phyloP scores from a whole-genome alignment of 108 stramenopile species.

The Cyclotella kingstonii region DNA sequence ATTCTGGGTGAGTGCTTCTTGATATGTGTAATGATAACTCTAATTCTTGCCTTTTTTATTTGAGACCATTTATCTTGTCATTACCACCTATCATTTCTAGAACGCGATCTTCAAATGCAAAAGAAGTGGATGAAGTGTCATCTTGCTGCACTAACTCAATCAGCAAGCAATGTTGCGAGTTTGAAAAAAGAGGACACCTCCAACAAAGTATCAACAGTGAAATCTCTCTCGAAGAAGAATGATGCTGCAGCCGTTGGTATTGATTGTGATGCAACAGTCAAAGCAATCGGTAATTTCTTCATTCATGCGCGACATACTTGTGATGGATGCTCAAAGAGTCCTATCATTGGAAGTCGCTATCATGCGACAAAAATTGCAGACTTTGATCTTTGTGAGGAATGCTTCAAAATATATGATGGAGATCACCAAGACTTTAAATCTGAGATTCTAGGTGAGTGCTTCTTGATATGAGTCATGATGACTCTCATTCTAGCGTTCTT shows the following conservation, averaged over 20 bases:
- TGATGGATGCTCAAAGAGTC: constrained; percentile 76
- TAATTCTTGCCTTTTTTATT: not conserved
- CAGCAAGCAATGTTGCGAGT: no score
- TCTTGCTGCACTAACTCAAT: no score
- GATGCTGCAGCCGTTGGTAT: no score
- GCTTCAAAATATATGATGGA: constrained; percentile 68
- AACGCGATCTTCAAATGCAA: no score
- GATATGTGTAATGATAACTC: not conserved
- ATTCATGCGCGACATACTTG: constrained; percentile 87
- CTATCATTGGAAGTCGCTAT: constrained; percentile 81
- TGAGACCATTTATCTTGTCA: no score
- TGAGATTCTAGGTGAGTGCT: constrained; percentile 53
- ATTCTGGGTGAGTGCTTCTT: constrained; percentile 50
- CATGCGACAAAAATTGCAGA: constrained; percentile 78
- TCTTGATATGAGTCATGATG: no score
- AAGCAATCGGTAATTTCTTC: no score
- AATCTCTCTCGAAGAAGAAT: no score
- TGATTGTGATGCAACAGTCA: no score
- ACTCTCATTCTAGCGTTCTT: not conserved
- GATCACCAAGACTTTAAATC: constrained; percentile 65
- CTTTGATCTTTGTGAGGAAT: constrained; percentile 78
- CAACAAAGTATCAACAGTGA: no score
- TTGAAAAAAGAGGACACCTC: no score
- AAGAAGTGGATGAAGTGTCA: no score
- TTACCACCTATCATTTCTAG: constrained; percentile 12